These are phyloP conservation scores for Odonthalia washingtoniensis DNA, from an alignment of 31 red algal genomes.

Conservation along the genomic window DNA sequence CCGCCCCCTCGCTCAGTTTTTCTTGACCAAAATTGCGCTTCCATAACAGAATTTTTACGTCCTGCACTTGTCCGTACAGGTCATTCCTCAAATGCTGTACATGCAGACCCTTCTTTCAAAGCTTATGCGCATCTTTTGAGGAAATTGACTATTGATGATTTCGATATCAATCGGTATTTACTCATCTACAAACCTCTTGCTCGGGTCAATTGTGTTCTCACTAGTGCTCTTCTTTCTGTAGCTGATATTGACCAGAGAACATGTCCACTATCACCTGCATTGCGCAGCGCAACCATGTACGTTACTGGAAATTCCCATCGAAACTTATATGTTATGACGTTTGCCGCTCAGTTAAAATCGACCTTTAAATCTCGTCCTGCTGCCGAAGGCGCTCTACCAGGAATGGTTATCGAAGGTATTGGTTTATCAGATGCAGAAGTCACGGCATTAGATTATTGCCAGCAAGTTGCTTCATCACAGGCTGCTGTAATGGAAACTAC, in stretches of 20 bases:
- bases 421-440: slow-evolving; percentile 46
- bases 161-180: slow-evolving; percentile 71
- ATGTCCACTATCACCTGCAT: slow-evolving; percentile 58
- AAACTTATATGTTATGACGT: slow-evolving; percentile 72
- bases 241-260: slow-evolving; percentile 50
- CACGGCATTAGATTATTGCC: slow-evolving; percentile 62
- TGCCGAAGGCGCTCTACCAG: slow-evolving; percentile 41
- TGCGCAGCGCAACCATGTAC: slow-evolving; percentile 69
- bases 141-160: slow-evolving; percentile 56
- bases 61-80: slow-evolving; percentile 44
- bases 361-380: slow-evolving; percentile 49
- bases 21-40: slow-evolving; percentile 54
- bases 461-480: slow-evolving; percentile 44
- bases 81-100: slow-evolving; percentile 44
- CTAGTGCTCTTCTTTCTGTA: slow-evolving; percentile 29
- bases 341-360: slow-evolving; percentile 65
- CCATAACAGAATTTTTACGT: slow-evolving; percentile 64
- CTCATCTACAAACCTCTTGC: slow-evolving; percentile 71
- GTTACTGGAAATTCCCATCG: slow-evolving; percentile 64
- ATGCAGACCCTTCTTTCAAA: slow-evolving; percentile 72
- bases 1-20: slow-evolving; percentile 51
- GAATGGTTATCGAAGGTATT: slow-evolving; percentile 59
- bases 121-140: slow-evolving; percentile 45
- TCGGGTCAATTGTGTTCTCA: slow-evolving; percentile 53
- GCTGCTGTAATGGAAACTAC: slow-evolving; percentile 53